These are phyloP conservation scores for Ganoderma sp. DNA, from an alignment of 1,284 basidiomycete genomes.

Conservation along the genomic window DNA sequence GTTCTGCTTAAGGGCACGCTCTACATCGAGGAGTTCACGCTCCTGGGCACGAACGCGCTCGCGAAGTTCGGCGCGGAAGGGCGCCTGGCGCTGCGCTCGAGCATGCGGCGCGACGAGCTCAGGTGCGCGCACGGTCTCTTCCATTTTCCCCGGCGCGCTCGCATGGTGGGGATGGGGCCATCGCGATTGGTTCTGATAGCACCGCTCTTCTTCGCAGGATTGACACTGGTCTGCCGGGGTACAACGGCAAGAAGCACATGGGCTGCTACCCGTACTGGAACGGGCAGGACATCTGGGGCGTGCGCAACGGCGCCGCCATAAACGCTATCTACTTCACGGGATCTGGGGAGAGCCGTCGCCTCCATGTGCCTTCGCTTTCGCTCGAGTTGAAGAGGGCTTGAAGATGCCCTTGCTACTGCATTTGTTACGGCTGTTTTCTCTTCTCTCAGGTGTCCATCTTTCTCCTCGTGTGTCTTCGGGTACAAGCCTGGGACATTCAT, in stretches of 20 bases:
- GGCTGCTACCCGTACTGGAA: slow-evolving; percentile 37
- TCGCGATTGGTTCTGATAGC: background rate
- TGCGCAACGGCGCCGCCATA: slow-evolving; percentile 31
- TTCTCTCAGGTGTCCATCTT: too few species aligned
- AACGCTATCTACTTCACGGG: slow-evolving; percentile 36
- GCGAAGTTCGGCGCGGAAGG: slow-evolving; percentile 33
- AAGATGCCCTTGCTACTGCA: background rate
- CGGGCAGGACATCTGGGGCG: slow-evolving; percentile 34
- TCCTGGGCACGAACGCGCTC: slow-evolving; percentile 44
- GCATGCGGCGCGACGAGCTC: slow-evolving; percentile 47
- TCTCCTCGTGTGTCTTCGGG: too few species aligned
- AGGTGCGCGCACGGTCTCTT: slow-evolving; percentile 36
- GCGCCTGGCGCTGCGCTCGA: slow-evolving; percentile 44
- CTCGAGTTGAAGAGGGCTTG: background rate
- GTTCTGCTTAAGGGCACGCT: slow-evolving; percentile 45
- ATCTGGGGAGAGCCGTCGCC: background rate
- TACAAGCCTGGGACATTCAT: too few species aligned
- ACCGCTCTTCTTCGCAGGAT: slow-evolving; percentile 15
- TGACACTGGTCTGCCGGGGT: slow-evolving; percentile 41
- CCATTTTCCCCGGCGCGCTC: background rate
- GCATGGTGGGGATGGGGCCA: background rate
- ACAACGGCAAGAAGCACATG: slow-evolving; percentile 55
- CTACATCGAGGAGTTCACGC: slow-evolving; percentile 40
- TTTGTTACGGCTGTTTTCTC: too few species aligned
- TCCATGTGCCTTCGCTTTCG: slow-evolving; percentile 6